A percentile compares a stretch with the other conserved stretches of the same genome.
These are phyloP conservation scores for Monarda citriodora DNA, from an alignment of 305 asterid genomes.

Conservation along the genomic window DNA sequence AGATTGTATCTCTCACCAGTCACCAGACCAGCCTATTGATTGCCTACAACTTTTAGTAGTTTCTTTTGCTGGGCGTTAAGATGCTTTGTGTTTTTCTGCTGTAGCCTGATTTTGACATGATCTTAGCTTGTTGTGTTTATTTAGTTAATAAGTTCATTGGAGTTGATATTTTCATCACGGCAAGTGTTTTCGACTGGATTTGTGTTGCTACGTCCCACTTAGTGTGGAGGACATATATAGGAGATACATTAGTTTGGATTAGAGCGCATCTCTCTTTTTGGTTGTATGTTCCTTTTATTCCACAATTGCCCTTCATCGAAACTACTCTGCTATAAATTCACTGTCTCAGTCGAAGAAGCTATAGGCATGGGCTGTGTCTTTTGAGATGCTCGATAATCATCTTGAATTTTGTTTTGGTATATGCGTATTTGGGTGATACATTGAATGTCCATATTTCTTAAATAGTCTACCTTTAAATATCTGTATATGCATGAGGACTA, in stretches of 20 bases:
- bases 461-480: background rate
- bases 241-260: background rate
- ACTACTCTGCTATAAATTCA: background rate
- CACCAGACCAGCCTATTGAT: background rate
- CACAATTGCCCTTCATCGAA: background rate
- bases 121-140: constrained; percentile 1
- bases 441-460: background rate
- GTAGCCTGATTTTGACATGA: background rate
- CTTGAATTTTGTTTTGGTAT: background rate
- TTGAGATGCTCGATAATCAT: constrained; percentile 8
- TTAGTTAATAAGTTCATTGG: constrained; percentile 1
- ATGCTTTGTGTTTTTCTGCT: background rate
- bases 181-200: constrained; percentile 5
- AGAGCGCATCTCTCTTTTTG: background rate
- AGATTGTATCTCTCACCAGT: background rate
- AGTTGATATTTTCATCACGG: background rate
- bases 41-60: background rate
- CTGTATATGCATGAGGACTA: constrained; percentile 12
- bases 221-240: background rate
- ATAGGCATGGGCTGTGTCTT: background rate
- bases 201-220: background rate
- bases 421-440: background rate
- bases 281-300: background rate
- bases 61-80: background rate
- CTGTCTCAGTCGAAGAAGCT: background rate